Evolutionary conservation across 192 early-diverging fungal species (phyloP).

Genomic region (Pilaira anomala): DNA sequence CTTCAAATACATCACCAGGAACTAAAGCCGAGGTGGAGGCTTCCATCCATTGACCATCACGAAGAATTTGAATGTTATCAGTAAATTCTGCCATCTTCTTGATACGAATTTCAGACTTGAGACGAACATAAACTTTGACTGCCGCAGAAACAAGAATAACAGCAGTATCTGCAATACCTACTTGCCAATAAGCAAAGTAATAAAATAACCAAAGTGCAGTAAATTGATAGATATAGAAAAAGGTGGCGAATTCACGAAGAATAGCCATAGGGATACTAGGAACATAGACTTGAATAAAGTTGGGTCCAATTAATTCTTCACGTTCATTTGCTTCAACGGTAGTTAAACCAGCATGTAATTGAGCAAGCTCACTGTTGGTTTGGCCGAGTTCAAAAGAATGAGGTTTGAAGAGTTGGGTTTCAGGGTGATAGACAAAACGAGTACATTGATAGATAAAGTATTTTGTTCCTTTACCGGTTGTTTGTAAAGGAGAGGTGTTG

Average conservation of each 20-base stretch:
- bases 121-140: slow-evolving; percentile 52
- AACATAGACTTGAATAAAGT: slow-evolving; percentile 64
- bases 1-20: slow-evolving; percentile 70
- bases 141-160: slow-evolving; percentile 50
- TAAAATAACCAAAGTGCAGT: slow-evolving; percentile 52
- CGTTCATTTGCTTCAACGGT: slow-evolving; percentile 49
- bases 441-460: slow-evolving; percentile 74
- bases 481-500: slow-evolving; percentile 40
- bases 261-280: slow-evolving; percentile 55
- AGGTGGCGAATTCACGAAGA: slow-evolving; percentile 54
- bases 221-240: slow-evolving; percentile 58
- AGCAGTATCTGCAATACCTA: slow-evolving; percentile 50
- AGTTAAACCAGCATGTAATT: slow-evolving; percentile 45
- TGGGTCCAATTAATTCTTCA: slow-evolving; percentile 61
- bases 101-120: slow-evolving; percentile 50
- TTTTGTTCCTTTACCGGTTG: slow-evolving; percentile 45
- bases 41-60: slow-evolving; percentile 54
- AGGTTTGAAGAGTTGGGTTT: slow-evolving; percentile 53
- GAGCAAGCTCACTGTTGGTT: slow-evolving; percentile 40
- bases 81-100: slow-evolving; percentile 59
- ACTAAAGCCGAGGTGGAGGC: slow-evolving; percentile 55
- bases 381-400: slow-evolving; percentile 54
- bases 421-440: slow-evolving; percentile 64
- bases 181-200: slow-evolving; percentile 53
- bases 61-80: slow-evolving; percentile 46